Evolutionary conservation across 148 eudicot species (phyloP), one percentile per base, ranked within the genome.

Genomic region (Fagopyrum esculentum): DNA sequence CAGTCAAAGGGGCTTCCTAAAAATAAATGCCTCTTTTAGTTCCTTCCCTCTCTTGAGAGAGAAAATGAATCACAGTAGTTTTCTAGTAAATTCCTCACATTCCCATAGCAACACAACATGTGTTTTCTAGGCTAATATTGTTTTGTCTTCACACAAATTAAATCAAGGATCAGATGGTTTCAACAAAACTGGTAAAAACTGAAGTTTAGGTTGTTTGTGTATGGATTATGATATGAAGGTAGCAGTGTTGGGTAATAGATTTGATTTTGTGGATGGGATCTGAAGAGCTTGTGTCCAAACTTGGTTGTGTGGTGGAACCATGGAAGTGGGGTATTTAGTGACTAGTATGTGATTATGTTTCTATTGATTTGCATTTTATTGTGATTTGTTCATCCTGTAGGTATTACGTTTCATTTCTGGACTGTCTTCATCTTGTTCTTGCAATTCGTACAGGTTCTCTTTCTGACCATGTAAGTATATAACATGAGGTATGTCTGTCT

Each of bases 341-440:
- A 15, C 1, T 55, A 4, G 13, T 55, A 19, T 55, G 59, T 22
- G n/a, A 15, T 22, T 16, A 55, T 55, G 59, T 55, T 55, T 55
- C 5, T 19, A 5, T 55, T 55, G 17, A 55, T 55, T 55, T 55
- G 59, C 59, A 16, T n/a, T 55, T 55, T 55, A 4, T 16, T 55
- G 59, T 4, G n/a, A 54, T 15, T 13, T 54, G 9, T 9, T 30
- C 6, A 35, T 35, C 3, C 40, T 82, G n/a, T 87, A 92, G 98
- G 89, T 92, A 84, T 81, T 92, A 89, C 83, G 78, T 78, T 44
- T 87, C 93, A 16, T 85, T 96, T 77, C 83, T 96, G 74, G 87
- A 86, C 49, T 92, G 97, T 78, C 88, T 96, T 76, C 99, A 96
- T 83, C 82, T 89, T 82, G 93, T 89, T 76, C 90, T 96, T 15